Evolutionary conservation across 768 basidiomycete species (phyloP).

Genomic region (Lactarius sanguifluus): DNA sequence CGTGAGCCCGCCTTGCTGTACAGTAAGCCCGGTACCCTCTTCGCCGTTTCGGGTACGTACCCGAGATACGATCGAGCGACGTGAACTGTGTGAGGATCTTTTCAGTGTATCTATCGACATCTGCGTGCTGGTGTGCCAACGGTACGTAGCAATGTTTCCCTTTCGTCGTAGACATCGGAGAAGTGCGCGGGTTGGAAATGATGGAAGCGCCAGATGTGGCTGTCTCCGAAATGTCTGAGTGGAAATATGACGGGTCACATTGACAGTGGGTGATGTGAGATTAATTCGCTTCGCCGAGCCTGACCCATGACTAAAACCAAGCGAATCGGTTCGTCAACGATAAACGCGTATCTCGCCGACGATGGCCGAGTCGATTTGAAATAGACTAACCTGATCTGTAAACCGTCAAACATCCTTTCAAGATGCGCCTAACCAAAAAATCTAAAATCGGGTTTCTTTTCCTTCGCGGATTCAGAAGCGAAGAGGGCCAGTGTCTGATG

Average conservation of each 20-base stretch:
- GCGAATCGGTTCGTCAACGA: slow-evolving; percentile 64
- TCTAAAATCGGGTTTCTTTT: not conserved
- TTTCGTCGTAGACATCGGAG: slow-evolving; percentile 61
- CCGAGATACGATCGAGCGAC: slow-evolving; percentile 74
- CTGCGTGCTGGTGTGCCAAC: slow-evolving; percentile 75
- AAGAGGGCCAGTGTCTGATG: slow-evolving; percentile 7
- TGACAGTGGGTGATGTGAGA: not conserved
- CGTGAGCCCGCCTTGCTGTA: slow-evolving; percentile 53
- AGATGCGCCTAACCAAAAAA: not conserved
- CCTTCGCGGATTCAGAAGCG: slow-evolving; percentile 8
- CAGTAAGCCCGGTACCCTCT: slow-evolving; percentile 57
- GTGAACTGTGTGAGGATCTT: slow-evolving; percentile 77
- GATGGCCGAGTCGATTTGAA: slow-evolving; percentile 73
- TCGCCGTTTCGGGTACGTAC: slow-evolving; percentile 68
- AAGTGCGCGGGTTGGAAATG: slow-evolving; percentile 51
- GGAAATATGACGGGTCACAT: not conserved
- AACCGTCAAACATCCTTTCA: not conserved
- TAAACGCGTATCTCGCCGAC: slow-evolving; percentile 77
- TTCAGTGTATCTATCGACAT: slow-evolving; percentile 78
- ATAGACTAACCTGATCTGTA: slow-evolving; percentile 57
- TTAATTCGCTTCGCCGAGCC: not conserved
- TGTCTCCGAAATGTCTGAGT: slow-evolving; percentile 80
- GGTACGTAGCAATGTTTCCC: slow-evolving; percentile 63
- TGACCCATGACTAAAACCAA: slow-evolving; percentile 44
- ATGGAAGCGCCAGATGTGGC: slow-evolving; percentile 68